Conservation (phyloP, 495 filamentous ascomycete species). For the Daldinia loculata region DNA sequence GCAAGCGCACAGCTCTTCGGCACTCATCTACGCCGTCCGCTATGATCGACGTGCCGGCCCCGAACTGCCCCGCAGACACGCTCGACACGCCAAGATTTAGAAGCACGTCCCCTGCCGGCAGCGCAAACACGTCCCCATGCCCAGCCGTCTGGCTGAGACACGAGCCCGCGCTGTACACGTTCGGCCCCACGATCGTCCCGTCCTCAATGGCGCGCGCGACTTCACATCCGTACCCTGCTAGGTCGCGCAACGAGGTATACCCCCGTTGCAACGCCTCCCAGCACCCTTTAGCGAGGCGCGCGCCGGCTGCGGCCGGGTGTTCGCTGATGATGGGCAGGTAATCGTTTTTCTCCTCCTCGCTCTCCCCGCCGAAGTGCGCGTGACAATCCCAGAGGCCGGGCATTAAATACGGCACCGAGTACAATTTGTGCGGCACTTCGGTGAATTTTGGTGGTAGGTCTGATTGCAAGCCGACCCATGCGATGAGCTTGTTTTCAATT, state of each 20-base stretch:
- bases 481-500: slow-evolving; percentile 52
- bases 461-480: slow-evolving; percentile 51
- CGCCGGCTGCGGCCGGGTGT: slow-evolving; percentile 49
- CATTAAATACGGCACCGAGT: slow-evolving; percentile 55
- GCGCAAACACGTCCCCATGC: slow-evolving; percentile 55
- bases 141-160: slow-evolving; percentile 59
- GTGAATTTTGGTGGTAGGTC: slow-evolving; percentile 50
- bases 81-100: slow-evolving; percentile 42
- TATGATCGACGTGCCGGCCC: slow-evolving; percentile 38
- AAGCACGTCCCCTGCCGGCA: slow-evolving; percentile 49
- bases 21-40: slow-evolving; percentile 61
- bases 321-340: slow-evolving; percentile 24
- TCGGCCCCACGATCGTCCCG: slow-evolving; percentile 58
- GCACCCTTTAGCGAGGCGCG: slow-evolving; percentile 51
- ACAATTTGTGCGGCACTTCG: slow-evolving; percentile 20
- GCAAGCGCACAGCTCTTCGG: slow-evolving; percentile 54
- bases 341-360: slow-evolving; percentile 20
- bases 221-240: slow-evolving; percentile 57
- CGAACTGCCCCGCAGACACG: slow-evolving; percentile 42
- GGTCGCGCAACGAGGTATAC: slow-evolving; percentile 62
- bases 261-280: slow-evolving; percentile 57
- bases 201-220: slow-evolving; percentile 54
- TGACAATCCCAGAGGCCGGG: slow-evolving; percentile 65
- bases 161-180: slow-evolving; percentile 55
- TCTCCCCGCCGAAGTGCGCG: slow-evolving; percentile 51